Evolutionary conservation across 1,284 basidiomycete genomes (phyloP), one percentile per base, ranked within the genome.

Genomic region (Hypsizygus ulmarius): DNA sequence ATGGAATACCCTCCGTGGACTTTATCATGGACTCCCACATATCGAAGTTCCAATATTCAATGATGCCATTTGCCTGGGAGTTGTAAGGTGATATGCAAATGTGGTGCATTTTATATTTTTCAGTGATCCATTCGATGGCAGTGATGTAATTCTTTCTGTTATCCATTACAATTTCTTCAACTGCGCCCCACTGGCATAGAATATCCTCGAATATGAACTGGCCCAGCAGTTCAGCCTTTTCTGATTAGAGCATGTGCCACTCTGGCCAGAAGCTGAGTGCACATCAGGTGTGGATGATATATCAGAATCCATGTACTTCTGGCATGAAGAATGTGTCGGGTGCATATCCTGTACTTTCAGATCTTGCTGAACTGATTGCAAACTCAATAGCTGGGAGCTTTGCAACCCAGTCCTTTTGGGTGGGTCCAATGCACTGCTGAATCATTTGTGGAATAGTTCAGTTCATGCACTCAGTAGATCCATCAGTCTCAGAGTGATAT

Each of bases 401-500:
- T 0, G 27, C 9, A 0, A 63, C 70, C 71, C 70, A 74, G 46
- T 73, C 65, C 32, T 55, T 63, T 47, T 74, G 72, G n/a, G 65
- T 57, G 0, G 55, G 49, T 0, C 27, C n/a, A 0, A 74, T 57
- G 28, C 60, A 66, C 27, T 64, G 59, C 0, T 69, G 39, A 8
- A 74, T 49, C 63, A 73, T 70, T 36, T 71, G 67, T 1, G 57
- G 63, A 1, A 73, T 53, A 0, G 67, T 72, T 1, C 62, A 52
- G 43, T 73, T 74, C 0, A 65, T 67, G 0, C 63, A 59, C 52
- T 74, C 70, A 0, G 70, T 72, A 0, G 62, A 52, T 0, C 72
- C 70, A 48, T 75, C 72, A 0, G 64, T 71, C 45, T 78, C 55
- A 0, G 73, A 74, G 43, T 77, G 73, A 41, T 67, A 78, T 0